Base-by-base conservation (phyloP, 1,284 basidiomycete genomes). In the Trametes sp. region DNA sequence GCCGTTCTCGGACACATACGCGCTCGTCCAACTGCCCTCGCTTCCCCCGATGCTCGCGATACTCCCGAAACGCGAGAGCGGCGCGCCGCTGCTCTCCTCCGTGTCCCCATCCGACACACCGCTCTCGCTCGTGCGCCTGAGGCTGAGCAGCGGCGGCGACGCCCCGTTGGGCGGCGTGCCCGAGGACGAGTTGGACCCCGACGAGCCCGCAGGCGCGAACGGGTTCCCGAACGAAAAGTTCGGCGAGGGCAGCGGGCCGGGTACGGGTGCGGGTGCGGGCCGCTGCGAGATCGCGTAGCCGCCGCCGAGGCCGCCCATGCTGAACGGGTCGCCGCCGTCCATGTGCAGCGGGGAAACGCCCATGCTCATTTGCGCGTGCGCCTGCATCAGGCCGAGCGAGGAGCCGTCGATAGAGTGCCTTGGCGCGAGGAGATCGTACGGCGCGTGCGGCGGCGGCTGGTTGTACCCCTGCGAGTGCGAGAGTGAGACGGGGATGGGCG, bases 161-260 rank as follows among this genome's bases (percentile, higher is more conserved):
- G 65, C 33, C 4, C 44, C 63, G 49, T 63, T 53, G 16, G 67
- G 62, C 24, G 67, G 62, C 54, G 65, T 65, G 35, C 64, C 67
- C 16, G 64, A 64, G 19, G 58, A 58, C 4, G 57, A 62, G 44
- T 53, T 41, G 58, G 54, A 68, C 57, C 36, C 36, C 13, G 65
- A 67, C 33, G 60, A 67, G 51, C 57, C 53, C 0, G 75, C 71
- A 61, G 86, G 81, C 8, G 83, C 79, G 63, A 65, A 63, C 36
- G 66, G 66, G 48, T 69, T 67, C 9, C 89, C 89, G 69, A 92
- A 92, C 45, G 86, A 86, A 78, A 86, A 92, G 69, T 82, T 82
- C 31, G 87, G 85, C 9, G 82, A 81, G 6, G 89, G 90, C n/a
- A 91, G 79, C 7, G 90, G 89, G 0, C 89, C 90, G 7, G 88